Base-by-base conservation (phyloP, 352 stramenopile genomes). In the Blastocystis sp. region DNA sequence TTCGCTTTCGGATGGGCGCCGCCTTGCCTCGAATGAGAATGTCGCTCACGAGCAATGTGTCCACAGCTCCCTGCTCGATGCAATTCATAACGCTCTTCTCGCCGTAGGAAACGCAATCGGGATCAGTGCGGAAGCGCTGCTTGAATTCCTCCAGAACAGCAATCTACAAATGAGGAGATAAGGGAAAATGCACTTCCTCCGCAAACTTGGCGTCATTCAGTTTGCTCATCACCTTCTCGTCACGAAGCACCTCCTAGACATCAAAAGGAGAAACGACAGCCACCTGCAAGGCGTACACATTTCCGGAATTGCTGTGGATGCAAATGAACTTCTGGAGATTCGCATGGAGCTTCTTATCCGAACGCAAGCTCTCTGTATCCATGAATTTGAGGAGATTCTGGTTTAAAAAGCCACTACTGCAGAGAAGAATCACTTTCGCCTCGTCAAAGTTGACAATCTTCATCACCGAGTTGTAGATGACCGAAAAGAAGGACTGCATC, bases 181-280 rank as follows among this genome's bases (percentile, higher is more conserved):
- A n/a, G 4, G n/a, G 4, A 4, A 40, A 9, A 18, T 7, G 9
- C 24, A 78, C 46, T 34, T 78, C 65, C 21, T 78, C 65, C 6
- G 65, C 65, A 78, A 78, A 78, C 65, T 78, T 78, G 4, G 48
- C 53, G 48, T 78, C 65, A 44, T 78, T 78, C 40, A 78, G 24
- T 14, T 59, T 16, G 7, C 21, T 42, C n/a, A 56, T 78, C 42
- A 78, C 65, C 65, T 78, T 78, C 48, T 78, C 65, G 16, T 78
- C 65, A 7, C 32, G 18, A 24, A 78, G 42, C 4, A 78, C 48
- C 27, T 78, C 65, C 61, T 72, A 72, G 4, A 7, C 8, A 4
- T 72, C 61, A 72, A 4, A 51, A 4, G 1, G 6, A 9, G 4
- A 51, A 29, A 9, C 3, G 7, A 27, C 21, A 11, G 3, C 24